These are phyloP conservation scores for Populus euphratica DNA, from an alignment of 345 rosid species.

Conservation along the genomic window DNA sequence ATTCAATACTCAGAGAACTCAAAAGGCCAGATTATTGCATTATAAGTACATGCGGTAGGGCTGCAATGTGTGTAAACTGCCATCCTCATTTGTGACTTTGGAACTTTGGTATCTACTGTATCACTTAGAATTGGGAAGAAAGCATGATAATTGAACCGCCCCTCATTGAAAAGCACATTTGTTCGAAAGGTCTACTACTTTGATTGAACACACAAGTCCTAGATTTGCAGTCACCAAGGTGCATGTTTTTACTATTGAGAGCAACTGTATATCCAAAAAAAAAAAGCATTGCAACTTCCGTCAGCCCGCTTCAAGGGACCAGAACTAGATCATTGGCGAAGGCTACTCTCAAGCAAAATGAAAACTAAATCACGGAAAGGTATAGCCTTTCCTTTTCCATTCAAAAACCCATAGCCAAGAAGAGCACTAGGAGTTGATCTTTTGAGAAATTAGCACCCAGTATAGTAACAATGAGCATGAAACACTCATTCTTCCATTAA, in stretches of 20 bases:
- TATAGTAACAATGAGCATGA: not conserved
- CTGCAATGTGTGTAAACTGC: not conserved
- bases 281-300: not conserved
- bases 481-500: too few relatives aligned
- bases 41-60: not conserved
- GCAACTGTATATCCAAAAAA: not conserved
- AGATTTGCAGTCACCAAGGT: not conserved
- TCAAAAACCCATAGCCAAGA: too few relatives aligned
- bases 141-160: not conserved
- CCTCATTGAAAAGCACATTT: not conserved
- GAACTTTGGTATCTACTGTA: not conserved
- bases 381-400: not conserved
- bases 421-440: not conserved
- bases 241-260: not conserved
- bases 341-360: not conserved
- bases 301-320: not conserved
- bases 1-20: not conserved
- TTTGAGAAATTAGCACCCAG: not conserved
- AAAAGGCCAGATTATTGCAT: not conserved
- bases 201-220: not conserved
- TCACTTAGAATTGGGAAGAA: not conserved
- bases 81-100: not conserved
- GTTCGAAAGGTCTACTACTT: not conserved
- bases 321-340: not conserved
- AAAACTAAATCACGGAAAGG: not conserved